Conservation (phyloP, 2,329 filamentous ascomycete species). For the Berkeleyomyces basicola region DNA sequence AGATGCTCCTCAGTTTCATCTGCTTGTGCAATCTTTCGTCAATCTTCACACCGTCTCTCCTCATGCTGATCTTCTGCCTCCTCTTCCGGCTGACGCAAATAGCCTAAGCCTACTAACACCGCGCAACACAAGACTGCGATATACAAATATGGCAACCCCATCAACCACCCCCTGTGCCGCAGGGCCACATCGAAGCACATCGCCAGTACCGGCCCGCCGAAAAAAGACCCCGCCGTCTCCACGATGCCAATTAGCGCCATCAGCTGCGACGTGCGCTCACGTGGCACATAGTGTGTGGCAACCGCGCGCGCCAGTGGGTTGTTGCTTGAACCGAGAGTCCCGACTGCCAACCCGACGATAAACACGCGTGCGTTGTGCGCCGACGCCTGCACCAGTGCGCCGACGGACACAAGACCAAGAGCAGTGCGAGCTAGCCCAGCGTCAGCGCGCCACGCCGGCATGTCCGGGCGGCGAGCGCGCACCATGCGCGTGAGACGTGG, state of each 20-base stretch:
- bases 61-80: slow-evolving; percentile 13
- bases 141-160: slow-evolving; percentile 27
- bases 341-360: slow-evolving; percentile 23
- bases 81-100: slow-evolving; percentile 21
- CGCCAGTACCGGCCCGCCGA: slow-evolving; percentile 26
- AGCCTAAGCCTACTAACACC: slow-evolving; percentile 18
- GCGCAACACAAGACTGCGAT: slow-evolving; percentile 20
- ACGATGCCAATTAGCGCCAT: slow-evolving; percentile 27
- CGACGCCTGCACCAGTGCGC: slow-evolving; percentile 22
- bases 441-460: slow-evolving; percentile 24
- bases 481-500: slow-evolving; percentile 22
- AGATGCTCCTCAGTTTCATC: not conserved
- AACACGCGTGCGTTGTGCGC: slow-evolving; percentile 22
- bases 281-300: slow-evolving; percentile 24
- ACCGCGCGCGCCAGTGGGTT: slow-evolving; percentile 26
- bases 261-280: slow-evolving; percentile 24
- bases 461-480: slow-evolving; percentile 20
- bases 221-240: slow-evolving; percentile 24
- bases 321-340: slow-evolving; percentile 24
- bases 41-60: slow-evolving; percentile 8
- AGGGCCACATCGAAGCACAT: slow-evolving; percentile 24
- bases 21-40: not conserved
- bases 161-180: slow-evolving; percentile 22
- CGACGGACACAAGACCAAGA: slow-evolving; percentile 20
- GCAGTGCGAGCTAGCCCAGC: slow-evolving; percentile 22